Evolutionary conservation across 805 yeast species (phyloP).

Genomic region (Saturnispora dispora): DNA sequence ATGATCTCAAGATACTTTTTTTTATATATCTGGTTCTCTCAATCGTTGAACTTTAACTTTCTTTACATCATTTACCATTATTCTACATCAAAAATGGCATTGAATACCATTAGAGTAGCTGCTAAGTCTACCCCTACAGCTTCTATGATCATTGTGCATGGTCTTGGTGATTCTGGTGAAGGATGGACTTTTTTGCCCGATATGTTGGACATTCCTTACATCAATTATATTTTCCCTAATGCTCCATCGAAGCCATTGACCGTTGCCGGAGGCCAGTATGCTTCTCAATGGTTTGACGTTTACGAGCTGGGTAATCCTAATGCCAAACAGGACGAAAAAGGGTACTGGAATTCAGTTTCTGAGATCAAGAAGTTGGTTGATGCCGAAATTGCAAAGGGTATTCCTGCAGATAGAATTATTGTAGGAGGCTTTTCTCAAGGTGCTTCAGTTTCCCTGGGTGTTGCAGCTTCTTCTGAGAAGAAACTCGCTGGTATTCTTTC

Average conservation of each 20-base stretch:
- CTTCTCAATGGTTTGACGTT: constrained; percentile 89
- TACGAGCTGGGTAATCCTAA: constrained; percentile 40
- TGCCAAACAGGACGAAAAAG: constrained; percentile 42
- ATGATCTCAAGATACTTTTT: background rate
- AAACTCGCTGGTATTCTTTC: constrained; percentile 74
- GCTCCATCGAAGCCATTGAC: constrained; percentile 73
- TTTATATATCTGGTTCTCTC: background rate
- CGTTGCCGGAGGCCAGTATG: constrained; percentile 50
- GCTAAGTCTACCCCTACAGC: constrained; percentile 42
- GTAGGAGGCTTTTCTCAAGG: constrained; percentile 97
- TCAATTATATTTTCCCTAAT: constrained; percentile 79
- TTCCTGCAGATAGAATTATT: constrained; percentile 59
- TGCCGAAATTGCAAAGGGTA: constrained; percentile 45
- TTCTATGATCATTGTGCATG: constrained; percentile 73
- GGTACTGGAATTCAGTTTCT: constrained; percentile 43
- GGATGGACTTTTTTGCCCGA: constrained; percentile 86
- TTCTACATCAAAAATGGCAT: constrained; percentile 8
- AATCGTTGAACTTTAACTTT: background rate
- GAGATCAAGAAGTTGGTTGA: constrained; percentile 37
- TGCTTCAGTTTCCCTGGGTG: constrained; percentile 65
- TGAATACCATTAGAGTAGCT: constrained; percentile 30
- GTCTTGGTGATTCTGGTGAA: constrained; percentile 82
- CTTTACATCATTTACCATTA: background rate
- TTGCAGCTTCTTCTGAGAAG: constrained; percentile 41
- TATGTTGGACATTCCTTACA: constrained; percentile 44